A percentile compares a stretch with the other conserved stretches of the same genome.
These are phyloP conservation scores for Mycena galericulata DNA, from an alignment of 768 basidiomycete genomes.

Conservation along the genomic window DNA sequence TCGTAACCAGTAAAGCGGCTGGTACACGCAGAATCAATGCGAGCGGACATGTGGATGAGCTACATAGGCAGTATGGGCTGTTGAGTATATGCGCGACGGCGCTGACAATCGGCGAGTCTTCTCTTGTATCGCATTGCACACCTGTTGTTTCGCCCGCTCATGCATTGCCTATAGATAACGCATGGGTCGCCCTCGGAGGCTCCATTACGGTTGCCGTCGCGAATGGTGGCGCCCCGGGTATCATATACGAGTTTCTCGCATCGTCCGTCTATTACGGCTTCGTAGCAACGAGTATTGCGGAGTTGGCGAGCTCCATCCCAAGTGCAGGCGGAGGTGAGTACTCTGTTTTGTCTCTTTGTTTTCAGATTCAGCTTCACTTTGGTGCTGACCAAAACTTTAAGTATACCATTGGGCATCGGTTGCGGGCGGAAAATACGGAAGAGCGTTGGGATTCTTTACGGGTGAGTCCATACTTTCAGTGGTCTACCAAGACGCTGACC, in stretches of 20 bases:
- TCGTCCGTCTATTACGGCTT: slow-evolving; percentile 30
- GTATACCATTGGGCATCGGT: slow-evolving; percentile 35
- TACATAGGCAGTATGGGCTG: slow-evolving; percentile 31
- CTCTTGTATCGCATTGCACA: background rate
- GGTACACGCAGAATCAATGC: slow-evolving; percentile 23
- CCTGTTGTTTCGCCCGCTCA: background rate
- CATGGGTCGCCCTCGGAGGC: slow-evolving; percentile 33
- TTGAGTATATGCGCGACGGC: slow-evolving; percentile 33
- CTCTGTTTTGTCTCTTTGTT: background rate
- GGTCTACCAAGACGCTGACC: background rate
- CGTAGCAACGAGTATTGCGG: slow-evolving; percentile 30
- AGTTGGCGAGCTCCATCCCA: slow-evolving; percentile 34
- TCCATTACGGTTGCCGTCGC: slow-evolving; percentile 26
- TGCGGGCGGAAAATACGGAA: slow-evolving; percentile 28
- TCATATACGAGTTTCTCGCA: slow-evolving; percentile 32
- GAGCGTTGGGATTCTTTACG: slow-evolving; percentile 31
- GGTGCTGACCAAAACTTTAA: background rate
- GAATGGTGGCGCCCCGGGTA: slow-evolving; percentile 31
- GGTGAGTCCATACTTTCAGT: background rate
- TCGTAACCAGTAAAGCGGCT: slow-evolving; percentile 10
- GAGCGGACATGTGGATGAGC: slow-evolving; percentile 30
- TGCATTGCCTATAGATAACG: slow-evolving; percentile 11
- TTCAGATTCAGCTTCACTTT: background rate
- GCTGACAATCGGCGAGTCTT: slow-evolving; percentile 28
- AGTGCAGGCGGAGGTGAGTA: slow-evolving; percentile 33